Evolutionary conservation across 164 flowering plant species (phyloP).

Genomic region (Tetrastigma voinierianum): DNA sequence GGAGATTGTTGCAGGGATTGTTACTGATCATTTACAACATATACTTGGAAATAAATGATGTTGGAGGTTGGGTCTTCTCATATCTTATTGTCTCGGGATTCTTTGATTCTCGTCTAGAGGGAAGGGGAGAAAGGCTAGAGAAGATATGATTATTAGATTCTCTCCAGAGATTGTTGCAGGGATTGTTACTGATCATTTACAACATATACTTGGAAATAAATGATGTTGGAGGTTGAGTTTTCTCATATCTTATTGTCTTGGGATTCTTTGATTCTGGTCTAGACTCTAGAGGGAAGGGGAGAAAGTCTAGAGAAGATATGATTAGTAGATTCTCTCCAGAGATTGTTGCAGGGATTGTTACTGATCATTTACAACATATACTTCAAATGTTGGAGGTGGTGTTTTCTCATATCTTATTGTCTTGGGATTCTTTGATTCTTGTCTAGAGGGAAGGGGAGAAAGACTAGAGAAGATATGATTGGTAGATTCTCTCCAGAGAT

Average conservation of each 20-base stretch:
- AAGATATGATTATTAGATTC: slow-evolving; percentile 59
- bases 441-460: slow-evolving; percentile 42
- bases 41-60: slow-evolving; percentile 15
- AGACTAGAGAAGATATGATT: slow-evolving; percentile 68
- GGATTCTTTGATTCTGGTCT: slow-evolving; percentile 12
- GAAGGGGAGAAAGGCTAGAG: slow-evolving; percentile 56
- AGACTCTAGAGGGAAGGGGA: slow-evolving; percentile 46
- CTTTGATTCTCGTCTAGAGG: slow-evolving; percentile 22
- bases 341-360: slow-evolving; percentile 57
- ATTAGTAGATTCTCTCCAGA: slow-evolving; percentile 57
- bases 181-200: slow-evolving; percentile 44
- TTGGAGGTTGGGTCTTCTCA: too few species aligned
- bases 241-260: too few species aligned
- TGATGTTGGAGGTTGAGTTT: too few species aligned
- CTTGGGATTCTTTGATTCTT: too few species aligned
- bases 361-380: slow-evolving; percentile 32
- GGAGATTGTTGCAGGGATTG: slow-evolving; percentile 57
- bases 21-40: slow-evolving; percentile 36
- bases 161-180: slow-evolving; percentile 68
- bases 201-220: slow-evolving; percentile 18
- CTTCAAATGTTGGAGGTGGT: background rate
- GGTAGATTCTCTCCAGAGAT: slow-evolving; percentile 60
- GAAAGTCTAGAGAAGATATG: slow-evolving; percentile 66
- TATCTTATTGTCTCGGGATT: too few species aligned
- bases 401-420: too few species aligned